Base-by-base conservation (phyloP, 768 basidiomycete genomes). In the Rhodotorula babjevae region DNA sequence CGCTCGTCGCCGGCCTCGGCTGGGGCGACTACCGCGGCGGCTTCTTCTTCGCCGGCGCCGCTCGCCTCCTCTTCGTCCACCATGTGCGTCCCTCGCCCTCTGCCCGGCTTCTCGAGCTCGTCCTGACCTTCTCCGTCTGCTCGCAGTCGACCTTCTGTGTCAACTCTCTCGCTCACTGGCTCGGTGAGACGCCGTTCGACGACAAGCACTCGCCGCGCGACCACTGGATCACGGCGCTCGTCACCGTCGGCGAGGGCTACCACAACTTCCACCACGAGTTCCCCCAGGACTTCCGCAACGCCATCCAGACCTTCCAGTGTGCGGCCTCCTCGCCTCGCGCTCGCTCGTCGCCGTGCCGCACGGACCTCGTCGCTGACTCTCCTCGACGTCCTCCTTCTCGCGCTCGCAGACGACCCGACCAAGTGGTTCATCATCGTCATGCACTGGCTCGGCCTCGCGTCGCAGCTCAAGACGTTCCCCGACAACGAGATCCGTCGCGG, bases 401-500 rank as follows among this genome's bases (percentile, higher is more conserved):
- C 23, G 31, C 55, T 9, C 55, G 29, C 31, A 56, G 55, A 86
- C 81, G 88, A 88, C 79, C 88, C 87, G 7, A 88, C 87, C 61
- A 87, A 88, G 78, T 87, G 87, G 86, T 93, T 96, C 83, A 96
- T 96, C 78, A 87, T 84, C 29, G 74, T 83, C 53, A 88, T 87
- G 76, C 84, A 84, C 31, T 71, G 79, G 61, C 61, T 91, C 42
- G 89, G 91, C 8, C 82, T 93, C 44, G 93, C 93, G n/a, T 87
- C 83, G 57, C 86, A 93, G 79, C 85, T 96, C 69, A 88, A 89
- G 76, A 84, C 86, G 50, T 96, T 96, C 82, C 91, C 92, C 63
- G 87, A 88, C 79, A 92, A 92, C 81, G 93, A 94, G 80, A 88
- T 96, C 77, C 83, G 85, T 69, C 93, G 93, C 81, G 88, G 92